Evolutionary conservation across 2,329 filamentous ascomycete species (phyloP), one percentile per base, ranked within the genome.

Genomic region (Drechslera avenae): DNA sequence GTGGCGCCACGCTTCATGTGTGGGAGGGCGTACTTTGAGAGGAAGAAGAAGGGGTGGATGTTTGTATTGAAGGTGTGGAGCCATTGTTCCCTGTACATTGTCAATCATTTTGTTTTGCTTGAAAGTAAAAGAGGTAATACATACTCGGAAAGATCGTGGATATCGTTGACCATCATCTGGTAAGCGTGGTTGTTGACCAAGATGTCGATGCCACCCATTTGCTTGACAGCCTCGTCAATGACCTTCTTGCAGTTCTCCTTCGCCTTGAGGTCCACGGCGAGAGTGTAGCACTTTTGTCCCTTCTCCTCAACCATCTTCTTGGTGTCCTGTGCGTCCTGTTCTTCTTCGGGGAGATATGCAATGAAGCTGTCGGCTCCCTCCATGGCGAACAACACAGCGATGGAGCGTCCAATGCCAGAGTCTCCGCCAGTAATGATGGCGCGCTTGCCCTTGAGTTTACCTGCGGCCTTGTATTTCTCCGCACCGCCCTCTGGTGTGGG

Each of bases 361-460:
- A 94, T 91, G 50, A 88, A 79, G 42, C 82, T 84, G 56, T 89
- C 84, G 12, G 88, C 89, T 5, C 89, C 90, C 73, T 94, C 90
- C 81, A 90, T 87, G 32, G 89, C 89, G 63, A 87, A 94, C 0
- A 94, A 79, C 13, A 93, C 81, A 1, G 90, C 88, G 1, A 86
- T 83, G 1, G 90, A 86, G 31, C 88, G 84, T 5, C 90, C 89
- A 57, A 94, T 93, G 1, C 90, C 89, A 5, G 83, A 87, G 72
- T 93, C 89, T 3, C 90, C 90, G 13, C 89, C 89, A 0, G 90
- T 93, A 64, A 94, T 93, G 50, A 94, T 74, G 6, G 89, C 89
- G 52, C 84, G 88, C 73, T 87, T 89, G 55, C 85, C 89, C 63
- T 83, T 74, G 5, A 94, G 83, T 75, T 94, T 95, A 40, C 85